These are phyloP conservation scores for Tilletia caries DNA, from an alignment of 1,284 basidiomycete species.

Conservation along the genomic window DNA sequence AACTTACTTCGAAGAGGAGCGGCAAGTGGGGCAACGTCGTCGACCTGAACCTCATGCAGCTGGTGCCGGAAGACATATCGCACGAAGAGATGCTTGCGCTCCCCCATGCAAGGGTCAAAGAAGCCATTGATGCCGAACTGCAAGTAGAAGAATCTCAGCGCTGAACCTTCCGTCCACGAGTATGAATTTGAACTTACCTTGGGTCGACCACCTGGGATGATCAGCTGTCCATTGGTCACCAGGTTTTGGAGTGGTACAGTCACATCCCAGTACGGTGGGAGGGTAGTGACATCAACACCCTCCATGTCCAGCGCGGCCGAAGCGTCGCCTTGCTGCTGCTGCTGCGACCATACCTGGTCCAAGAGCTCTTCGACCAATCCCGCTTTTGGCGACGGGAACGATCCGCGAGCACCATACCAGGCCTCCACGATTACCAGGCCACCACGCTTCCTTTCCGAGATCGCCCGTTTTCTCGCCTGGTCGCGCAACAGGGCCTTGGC, in stretches of 20 bases:
- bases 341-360: slow-evolving; percentile 11
- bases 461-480: slow-evolving; percentile 54
- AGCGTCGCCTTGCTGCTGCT: background rate
- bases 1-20: slow-evolving; percentile 19
- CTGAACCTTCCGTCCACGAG: slow-evolving; percentile 35
- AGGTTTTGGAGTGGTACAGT: slow-evolving; percentile 76
- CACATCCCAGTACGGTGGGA: slow-evolving; percentile 62
- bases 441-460: slow-evolving; percentile 54
- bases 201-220: slow-evolving; percentile 69
- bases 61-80: slow-evolving; percentile 73
- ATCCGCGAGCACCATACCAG: slow-evolving; percentile 57
- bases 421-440: slow-evolving; percentile 71
- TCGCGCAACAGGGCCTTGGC: slow-evolving; percentile 58
- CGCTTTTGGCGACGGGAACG: slow-evolving; percentile 24
- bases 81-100: slow-evolving; percentile 67
- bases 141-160: background rate
- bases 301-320: slow-evolving; percentile 22
- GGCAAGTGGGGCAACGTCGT: slow-evolving; percentile 20
- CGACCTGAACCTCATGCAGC: slow-evolving; percentile 71
- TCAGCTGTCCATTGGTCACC: slow-evolving; percentile 72
- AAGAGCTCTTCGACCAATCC: background rate
- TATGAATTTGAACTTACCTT: slow-evolving; percentile 53
- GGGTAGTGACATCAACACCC: slow-evolving; percentile 13
- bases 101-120: slow-evolving; percentile 69
- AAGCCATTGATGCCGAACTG: slow-evolving; percentile 71